Evolutionary conservation across 768 basidiomycete genomes (phyloP), one percentile per base, ranked within the genome.

Genomic region (Tulasnella sp.): DNA sequence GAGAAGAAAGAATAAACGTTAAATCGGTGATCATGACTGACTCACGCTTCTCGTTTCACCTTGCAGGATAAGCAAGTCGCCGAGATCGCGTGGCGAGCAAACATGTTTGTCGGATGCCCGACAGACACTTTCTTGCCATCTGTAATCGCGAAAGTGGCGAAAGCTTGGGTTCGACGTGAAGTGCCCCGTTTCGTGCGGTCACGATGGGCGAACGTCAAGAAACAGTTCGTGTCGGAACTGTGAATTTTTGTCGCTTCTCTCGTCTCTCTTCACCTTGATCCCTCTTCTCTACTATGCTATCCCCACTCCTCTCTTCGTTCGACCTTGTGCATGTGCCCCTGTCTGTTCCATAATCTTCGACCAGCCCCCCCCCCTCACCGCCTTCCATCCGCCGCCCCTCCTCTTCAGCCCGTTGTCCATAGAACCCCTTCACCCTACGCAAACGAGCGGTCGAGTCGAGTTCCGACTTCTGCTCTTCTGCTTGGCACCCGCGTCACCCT

Each of bases 81-180:
- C 70, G 57, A 67, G 67, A 77, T 42, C n/a, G 51, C 67, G 32
- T 77, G 67, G 57, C 26, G 48, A 35, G 61, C 51, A 16, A 67
- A 77, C 39, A 67, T 70, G 57, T 77, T 77, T 37, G 29, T 77
- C 11, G 76, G 39, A 39, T 44, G 37, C 18, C 61, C 57, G 6
- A 77, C 76, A 16, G 76, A 77, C 48, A 67, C 67, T 7, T 48
- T 77, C 35, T 51, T 71, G 23, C 76, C 76, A 44, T 77, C 76
- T 26, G 44, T 77, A n/a, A 39, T 70, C n/a, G 40, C 39, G 32
- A 70, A 77, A 71, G 70, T 77, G 37, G 46, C 44, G 44, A 51
- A 39, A 35, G 39, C 44, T 32, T 74, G 73, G 73, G 32, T 55
- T 29, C 7, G 5, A 29, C 55, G 55, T 29, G 55, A 57, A 57